Conservation (phyloP, 148 eudicot genomes). For the Diospyros kaki region DNA sequence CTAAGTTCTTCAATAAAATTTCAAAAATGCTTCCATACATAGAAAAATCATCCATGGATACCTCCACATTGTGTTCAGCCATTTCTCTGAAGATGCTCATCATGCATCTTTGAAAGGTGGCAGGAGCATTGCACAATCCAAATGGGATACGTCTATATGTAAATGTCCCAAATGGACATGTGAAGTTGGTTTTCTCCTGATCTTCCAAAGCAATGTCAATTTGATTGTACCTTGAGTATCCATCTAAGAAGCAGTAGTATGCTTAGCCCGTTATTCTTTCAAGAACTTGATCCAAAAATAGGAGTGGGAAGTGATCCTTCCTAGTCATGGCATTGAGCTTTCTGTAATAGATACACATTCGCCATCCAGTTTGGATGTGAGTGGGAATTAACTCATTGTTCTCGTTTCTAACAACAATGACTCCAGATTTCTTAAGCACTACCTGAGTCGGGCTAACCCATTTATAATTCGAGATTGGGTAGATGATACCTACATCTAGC, state of each 20-base stretch:
- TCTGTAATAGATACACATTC: background rate
- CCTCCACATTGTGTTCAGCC: background rate
- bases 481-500: background rate
- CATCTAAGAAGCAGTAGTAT: background rate
- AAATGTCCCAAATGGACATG: background rate
- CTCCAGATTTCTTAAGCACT: background rate
- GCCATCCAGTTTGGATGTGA: background rate
- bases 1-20: background rate
- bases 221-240: background rate
- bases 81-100: background rate
- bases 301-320: background rate
- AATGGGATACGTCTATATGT: background rate
- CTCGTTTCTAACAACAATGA: background rate
- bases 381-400: background rate
- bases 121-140: background rate
- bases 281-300: background rate
- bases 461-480: background rate
- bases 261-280: background rate
- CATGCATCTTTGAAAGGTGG: background rate
- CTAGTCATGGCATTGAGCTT: background rate
- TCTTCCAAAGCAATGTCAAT: background rate
- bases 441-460: background rate
- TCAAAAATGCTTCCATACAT: background rate
- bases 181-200: background rate
- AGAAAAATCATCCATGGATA: background rate